These are phyloP conservation scores for Prunus armeniaca DNA, from an alignment of 306 rosid genomes.

Conservation along the genomic window DNA sequence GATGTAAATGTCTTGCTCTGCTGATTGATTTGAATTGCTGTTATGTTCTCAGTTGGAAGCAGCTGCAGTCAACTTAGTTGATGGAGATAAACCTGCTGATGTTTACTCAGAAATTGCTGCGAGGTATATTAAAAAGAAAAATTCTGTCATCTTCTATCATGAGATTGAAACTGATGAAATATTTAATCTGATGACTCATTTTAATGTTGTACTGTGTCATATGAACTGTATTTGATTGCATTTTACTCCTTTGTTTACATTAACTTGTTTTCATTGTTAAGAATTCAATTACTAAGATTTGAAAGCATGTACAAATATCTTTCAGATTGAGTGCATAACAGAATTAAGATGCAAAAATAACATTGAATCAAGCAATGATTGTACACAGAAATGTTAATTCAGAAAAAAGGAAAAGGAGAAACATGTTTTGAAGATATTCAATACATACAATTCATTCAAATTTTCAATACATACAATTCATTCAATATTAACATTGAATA, in stretches of 20 bases:
- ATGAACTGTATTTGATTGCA: neutral
- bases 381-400: neutral
- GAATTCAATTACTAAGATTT: neutral
- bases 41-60: slow-evolving; percentile 63
- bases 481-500: no score
- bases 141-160: neutral
- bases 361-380: neutral
- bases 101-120: slow-evolving; percentile 83
- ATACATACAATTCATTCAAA: no score
- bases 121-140: slow-evolving; percentile 35
- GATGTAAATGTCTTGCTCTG: neutral
- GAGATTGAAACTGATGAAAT: neutral
- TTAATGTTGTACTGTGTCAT: neutral
- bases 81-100: slow-evolving; percentile 78
- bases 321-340: neutral
- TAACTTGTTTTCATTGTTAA: neutral
- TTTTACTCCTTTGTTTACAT: neutral
- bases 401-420: no score
- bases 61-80: slow-evolving; percentile 83
- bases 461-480: no score
- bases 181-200: neutral
- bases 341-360: neutral
- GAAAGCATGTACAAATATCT: neutral
- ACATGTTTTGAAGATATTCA: no score
- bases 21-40: slow-evolving; percentile 18